Evolutionary conservation across 441 rosid genomes (phyloP), one percentile per base, ranked within the genome.

Genomic region (Bruguiera hainesii): DNA sequence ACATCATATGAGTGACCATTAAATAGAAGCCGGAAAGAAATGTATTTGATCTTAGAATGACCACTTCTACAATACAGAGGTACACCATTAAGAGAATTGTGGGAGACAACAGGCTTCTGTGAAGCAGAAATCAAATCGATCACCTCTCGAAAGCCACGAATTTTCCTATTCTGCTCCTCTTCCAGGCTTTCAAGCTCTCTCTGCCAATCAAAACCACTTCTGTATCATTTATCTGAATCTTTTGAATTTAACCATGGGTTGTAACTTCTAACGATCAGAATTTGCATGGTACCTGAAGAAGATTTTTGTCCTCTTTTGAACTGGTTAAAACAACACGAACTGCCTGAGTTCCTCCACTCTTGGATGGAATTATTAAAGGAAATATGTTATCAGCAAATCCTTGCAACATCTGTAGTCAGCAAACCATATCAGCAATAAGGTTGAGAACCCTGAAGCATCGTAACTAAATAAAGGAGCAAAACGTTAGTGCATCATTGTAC

Each of bases 141-240:
- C 85, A 91, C 95, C 83, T 91, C 97, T 60, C 96, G 82, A 65
- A 93, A 93, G 71, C 98, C 97, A 78, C 88, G 84, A 63, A 84
- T 64, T 71, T 81, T 82, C 78, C 76, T 85, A 75, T 78, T 88
- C 63, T 82, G 89, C 69, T 89, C 90, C 6, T 71, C 80, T 56
- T 93, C 91, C 33, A 78, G 63, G 65, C 79, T 76, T 64, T 74
- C 83, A 78, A 93, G 89, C 81, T 87, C 92, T 73, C 63, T 78
- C 98, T 93, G 85, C 61, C 61, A 80, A 75, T 63, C 60, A 71
- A 76, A 71, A 61, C 30, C 64, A 60, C 48, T 62, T 52, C 13
- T 31, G 73, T 8, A 33, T 33, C 37, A 33, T 33, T 33, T 33
- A 33, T 33, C 37, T 33, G 18, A 75, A 52, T 60, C 50, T 29